Base-by-base conservation (phyloP, 106 monocot species). In the Platanthera guangdongensis region DNA sequence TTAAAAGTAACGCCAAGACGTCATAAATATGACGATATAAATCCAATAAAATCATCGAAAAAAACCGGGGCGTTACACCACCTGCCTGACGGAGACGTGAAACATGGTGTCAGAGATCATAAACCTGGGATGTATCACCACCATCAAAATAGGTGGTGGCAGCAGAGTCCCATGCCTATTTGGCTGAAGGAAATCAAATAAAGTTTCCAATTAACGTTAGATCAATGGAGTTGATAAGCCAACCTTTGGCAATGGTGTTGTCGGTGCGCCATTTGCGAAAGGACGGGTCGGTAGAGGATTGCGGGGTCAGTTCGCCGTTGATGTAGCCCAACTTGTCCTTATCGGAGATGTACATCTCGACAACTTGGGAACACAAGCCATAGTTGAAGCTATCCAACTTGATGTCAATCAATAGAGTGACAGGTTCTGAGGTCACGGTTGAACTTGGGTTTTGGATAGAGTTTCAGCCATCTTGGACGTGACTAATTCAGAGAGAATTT, bases 301-400 rank as follows among this genome's bases (percentile, higher is more conserved):
- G 75, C n/a, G 47, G 65, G 8, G 73, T 50, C 15, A 50, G 9
- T n/a, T 75, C 52, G 2, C 74, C 75, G 75, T 65, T 75, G 47
- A 81, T 81, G 21, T 81, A 81, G 39, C 80, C 64, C 74, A 64
- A 30, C 39, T 81, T 81, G 71, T 78, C 78, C 19, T 78, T 78
- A 4, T 70, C 52, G 11, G 68, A 65, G 65, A 78, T 65, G 9
- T 74, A 71, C 78, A 79, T 81, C 80, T 75, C 80, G n/a, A 74
- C 75, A 50, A 81, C 80, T 50, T 81, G 64, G 51, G 75, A 73
- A 74, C 75, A 81, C 2, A 81, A 30, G 6, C 28, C 74, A 75
- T 75, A 81, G 52, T 81, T 81, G 74, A 60, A 13, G 4, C 75
- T 74, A 75, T 81, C 63, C 63, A 64, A 81, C 64, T 62, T 76